Evolutionary conservation across 805 yeast species (phyloP), one percentile per base, ranked within the genome.

Genomic region (Wickerhamomyces xylosicus): DNA sequence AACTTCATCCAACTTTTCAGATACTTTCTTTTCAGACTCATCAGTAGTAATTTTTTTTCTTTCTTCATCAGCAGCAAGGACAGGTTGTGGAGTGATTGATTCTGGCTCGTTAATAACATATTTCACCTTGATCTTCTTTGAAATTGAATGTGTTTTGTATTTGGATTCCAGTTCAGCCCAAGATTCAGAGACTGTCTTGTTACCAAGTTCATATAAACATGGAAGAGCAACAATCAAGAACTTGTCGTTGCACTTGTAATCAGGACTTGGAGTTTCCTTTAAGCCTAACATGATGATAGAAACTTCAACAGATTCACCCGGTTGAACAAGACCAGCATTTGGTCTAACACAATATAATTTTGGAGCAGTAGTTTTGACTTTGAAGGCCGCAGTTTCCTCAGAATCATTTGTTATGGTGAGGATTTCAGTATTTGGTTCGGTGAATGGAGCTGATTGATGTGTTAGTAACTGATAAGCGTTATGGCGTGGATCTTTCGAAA

Each of bases 291-390:
- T 77, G 52, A 86, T 85, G 52, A 92, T 80, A 35, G 89, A 74
- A 38, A 92, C 84, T 40, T 82, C 76, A 38, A 79, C 62, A 19
- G 78, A 59, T 47, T 74, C 73, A 28, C 94, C 92, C 13, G 97
- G 89, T 21, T 67, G 69, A 41, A 92, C 68, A 28, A 81, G 60
- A 14, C 92, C 77, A 43, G 97, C 90, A 61, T 89, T 92, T 46
- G 98, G 98, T 64, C 96, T 81, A 38, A 92, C 97, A 61, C 95
- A 85, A 69, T 89, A 81, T 61, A 85, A 69, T 61, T 85, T 89
- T 44, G 98, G 98, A 9, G 97, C 97, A 6, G 98, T 92, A 35
- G 98, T 90, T 66, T 90, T 92, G 56, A 92, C 97, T 67, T 92
- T 92, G 71, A 86, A 92, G 22, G 95, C 96, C 34, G 79, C 69